Evolutionary conservation across 306 rosid genomes (phyloP).

Genomic region (Casuarina equisetifolia): DNA sequence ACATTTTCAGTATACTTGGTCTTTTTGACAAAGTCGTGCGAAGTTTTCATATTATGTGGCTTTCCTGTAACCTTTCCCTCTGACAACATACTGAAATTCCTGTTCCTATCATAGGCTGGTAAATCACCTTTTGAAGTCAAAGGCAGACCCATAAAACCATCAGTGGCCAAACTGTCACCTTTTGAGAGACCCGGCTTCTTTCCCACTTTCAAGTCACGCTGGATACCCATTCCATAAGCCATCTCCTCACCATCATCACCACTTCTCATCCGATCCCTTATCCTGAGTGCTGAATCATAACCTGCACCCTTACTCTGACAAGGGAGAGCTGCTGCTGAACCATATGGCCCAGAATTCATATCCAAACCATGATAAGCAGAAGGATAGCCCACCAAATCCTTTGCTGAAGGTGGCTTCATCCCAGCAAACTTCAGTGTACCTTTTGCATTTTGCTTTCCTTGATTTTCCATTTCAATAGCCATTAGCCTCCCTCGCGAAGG

Average conservation of each 20-base stretch:
- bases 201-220: conserved; percentile 52
- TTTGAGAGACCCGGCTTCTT: conserved; percentile 58
- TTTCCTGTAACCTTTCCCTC: conserved; percentile 50
- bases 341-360: conserved; percentile 55
- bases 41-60: conserved; percentile 52
- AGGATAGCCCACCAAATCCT: conserved; percentile 42
- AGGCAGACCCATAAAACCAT: conserved; percentile 54
- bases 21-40: conserved; percentile 54
- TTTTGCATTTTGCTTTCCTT: conserved; percentile 68
- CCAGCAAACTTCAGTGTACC: conserved; percentile 76
- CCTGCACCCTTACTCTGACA: conserved; percentile 47
- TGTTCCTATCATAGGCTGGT: conserved; percentile 47
- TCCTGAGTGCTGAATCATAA: conserved; percentile 53
- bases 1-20: conserved; percentile 53
- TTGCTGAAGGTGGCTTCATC: conserved; percentile 48
- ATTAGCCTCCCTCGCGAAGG: conserved; percentile 38
- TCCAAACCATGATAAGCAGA: conserved; percentile 54
- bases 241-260: conserved; percentile 53
- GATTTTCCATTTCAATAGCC: conserved; percentile 46
- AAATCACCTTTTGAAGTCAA: conserved; percentile 59
- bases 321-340: conserved; percentile 53
- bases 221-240: conserved; percentile 47
- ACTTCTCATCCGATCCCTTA: conserved; percentile 56
- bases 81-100: conserved; percentile 42
- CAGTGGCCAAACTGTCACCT: conserved; percentile 52